Evolutionary conservation across 148 eudicot genomes (phyloP).

Genomic region (Chenopodium formosanum): DNA sequence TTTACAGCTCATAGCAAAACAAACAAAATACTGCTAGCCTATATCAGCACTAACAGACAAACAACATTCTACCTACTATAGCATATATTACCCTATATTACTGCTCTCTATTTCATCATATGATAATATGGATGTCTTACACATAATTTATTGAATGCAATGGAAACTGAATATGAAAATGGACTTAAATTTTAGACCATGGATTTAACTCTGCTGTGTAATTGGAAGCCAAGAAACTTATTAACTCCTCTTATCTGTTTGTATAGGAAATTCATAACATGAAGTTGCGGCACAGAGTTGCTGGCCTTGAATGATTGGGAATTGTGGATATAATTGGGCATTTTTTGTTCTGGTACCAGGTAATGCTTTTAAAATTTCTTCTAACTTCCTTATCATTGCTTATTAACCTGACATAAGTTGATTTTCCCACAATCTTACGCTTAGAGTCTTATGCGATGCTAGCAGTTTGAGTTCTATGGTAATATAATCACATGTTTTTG

Average conservation of each 20-base stretch:
- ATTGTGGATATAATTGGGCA: constrained; percentile 10
- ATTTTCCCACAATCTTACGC: neutral
- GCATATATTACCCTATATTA: no score
- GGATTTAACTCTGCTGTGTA: neutral
- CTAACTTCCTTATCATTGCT: neutral
- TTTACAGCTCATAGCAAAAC: no score
- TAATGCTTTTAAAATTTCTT: constrained; percentile 9
- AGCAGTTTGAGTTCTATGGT: neutral
- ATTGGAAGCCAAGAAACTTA: constrained; percentile 2
- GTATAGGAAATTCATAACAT: constrained; percentile 62
- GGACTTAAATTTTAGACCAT: neutral
- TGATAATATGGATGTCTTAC: neutral
- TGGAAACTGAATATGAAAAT: neutral
- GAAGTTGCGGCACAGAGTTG: constrained; percentile 67
- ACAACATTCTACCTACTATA: no score
- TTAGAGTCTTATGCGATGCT: neutral
- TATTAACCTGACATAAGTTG: neutral
- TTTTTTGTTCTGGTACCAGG: constrained; percentile 29
- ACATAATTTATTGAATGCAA: neutral
- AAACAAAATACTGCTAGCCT: no score
- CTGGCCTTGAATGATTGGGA: constrained; percentile 59
- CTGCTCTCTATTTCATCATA: no score
- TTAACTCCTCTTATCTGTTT: neutral
- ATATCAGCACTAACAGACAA: no score
- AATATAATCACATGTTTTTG: neutral